Evolutionary conservation across 2,329 filamentous ascomycete species (phyloP), one percentile per base, ranked within the genome.

Genomic region (Lasiodiplodia citricola): DNA sequence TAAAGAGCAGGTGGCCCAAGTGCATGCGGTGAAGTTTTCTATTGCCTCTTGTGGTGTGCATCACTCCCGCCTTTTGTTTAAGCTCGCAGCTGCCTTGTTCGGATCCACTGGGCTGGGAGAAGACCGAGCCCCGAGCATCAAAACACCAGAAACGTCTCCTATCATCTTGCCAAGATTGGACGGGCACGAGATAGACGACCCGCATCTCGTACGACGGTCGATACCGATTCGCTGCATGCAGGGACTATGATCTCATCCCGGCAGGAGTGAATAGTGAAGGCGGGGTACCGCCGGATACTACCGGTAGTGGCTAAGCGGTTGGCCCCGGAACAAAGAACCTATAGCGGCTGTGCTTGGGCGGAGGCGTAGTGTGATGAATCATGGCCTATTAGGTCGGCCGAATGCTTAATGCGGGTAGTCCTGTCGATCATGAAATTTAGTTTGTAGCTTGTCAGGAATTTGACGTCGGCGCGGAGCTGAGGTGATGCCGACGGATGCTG

Each of bases 1-100:
- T 38, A 16, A 57, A 10, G 54, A n/a, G 28, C n/a, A n/a, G 14
- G 25, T 25, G n/a, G 51, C 8, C 25, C 44, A 47, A n/a, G 51
- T 14, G 31, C 23, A 5, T 51, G 18, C 23, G 4, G 51, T 35
- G 4, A 57, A 10, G 28, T n/a, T 38, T 31, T 52, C 21, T 21
- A 21, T 18, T 57, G 41, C n/a, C 25, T 13, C 8, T 57, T 10
- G 55, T 57, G 55, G 55, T 41, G 55, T 23, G 55, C 18, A 31
- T 38, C 37, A 13, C 55, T 23, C 28, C 55, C 38, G 55, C 55
- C n/a, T 57, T 57, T 57, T 57, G 55, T 57, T 57, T 16, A 38
- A 47, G 31, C 14, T 10, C 10, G 55, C 23, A 57, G 55, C 25
- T 57, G 35, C 31, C 55, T n/a, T 38, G 21, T 37, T 21, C 25